These are phyloP conservation scores for Aurifilum marmelostoma DNA, from an alignment of 2,329 filamentous ascomycete species.

Conservation along the genomic window DNA sequence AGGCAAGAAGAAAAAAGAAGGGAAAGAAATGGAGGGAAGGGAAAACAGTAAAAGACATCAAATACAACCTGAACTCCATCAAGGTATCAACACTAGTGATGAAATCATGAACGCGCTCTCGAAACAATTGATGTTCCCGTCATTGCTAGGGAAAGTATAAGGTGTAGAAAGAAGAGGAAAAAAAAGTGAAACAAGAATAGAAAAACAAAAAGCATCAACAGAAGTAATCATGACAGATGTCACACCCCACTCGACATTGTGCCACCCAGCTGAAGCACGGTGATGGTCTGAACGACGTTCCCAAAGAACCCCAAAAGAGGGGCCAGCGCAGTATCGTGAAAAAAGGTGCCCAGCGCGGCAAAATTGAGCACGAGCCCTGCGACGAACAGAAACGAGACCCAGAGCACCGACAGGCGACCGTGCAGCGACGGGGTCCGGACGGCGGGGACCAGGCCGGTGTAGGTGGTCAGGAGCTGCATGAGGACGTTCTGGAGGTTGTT, in stretches of 20 bases:
- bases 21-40: not conserved
- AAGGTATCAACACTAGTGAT: not conserved
- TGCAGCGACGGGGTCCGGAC: constrained; percentile 4
- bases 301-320: constrained; percentile 21
- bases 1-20: not conserved
- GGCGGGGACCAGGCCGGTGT: constrained; percentile 14
- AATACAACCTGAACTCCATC: not conserved
- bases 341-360: constrained; percentile 6
- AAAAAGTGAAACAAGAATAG: not conserved
- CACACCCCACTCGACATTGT: not conserved
- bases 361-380: constrained; percentile 14
- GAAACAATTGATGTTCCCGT: not conserved
- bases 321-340: constrained; percentile 12
- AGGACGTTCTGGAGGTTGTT: constrained; percentile 11
- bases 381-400: constrained; percentile 13
- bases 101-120: not conserved
- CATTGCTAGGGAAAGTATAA: not conserved
- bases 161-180: no score
- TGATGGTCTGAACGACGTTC: constrained; percentile 11
- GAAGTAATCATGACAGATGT: not conserved
- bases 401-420: not conserved
- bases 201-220: not conserved
- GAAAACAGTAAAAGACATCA: not conserved
- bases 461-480: constrained; percentile 23
- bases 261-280: constrained; percentile 13